Conservation (phyloP, 2,329 filamentous ascomycete genomes). For the Neospermospora avenae region DNA sequence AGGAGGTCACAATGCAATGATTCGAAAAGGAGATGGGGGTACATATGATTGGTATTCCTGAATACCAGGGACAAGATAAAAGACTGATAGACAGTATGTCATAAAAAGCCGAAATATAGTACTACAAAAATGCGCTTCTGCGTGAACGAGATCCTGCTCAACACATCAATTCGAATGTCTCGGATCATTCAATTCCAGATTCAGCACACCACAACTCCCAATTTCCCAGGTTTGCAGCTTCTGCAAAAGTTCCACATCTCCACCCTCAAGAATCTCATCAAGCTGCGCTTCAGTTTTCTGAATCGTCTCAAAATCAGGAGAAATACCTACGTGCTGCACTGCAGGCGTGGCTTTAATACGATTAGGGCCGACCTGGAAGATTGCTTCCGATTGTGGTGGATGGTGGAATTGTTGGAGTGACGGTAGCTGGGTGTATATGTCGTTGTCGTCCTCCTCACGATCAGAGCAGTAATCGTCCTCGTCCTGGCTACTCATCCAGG, state of each 20-base stretch:
- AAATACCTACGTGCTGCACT: no score
- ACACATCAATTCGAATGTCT: neutral
- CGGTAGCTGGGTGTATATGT: neutral
- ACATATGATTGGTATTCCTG: no score
- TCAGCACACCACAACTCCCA: neutral
- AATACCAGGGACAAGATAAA: no score
- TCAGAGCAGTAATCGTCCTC: neutral
- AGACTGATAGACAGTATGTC: no score
- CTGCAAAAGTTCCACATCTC: neutral
- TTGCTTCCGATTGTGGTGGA: neutral
- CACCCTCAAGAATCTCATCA: neutral
- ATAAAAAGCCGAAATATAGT: no score
- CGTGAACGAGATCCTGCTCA: no score
- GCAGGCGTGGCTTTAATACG: neutral
- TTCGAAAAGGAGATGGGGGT: no score
- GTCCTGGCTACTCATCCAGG: neutral
- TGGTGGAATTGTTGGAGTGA: no score
- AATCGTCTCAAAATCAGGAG: no score
- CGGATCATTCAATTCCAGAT: neutral
- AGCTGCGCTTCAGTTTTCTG: neutral
- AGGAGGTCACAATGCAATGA: no score
- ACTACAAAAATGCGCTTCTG: no score
- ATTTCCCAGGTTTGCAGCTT: neutral
- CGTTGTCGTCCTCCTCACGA: neutral
- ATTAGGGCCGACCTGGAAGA: neutral